phyloP scores from a whole-genome alignment of 768 basidiomycete genomes.

The Kwoniella dejecticola region DNA sequence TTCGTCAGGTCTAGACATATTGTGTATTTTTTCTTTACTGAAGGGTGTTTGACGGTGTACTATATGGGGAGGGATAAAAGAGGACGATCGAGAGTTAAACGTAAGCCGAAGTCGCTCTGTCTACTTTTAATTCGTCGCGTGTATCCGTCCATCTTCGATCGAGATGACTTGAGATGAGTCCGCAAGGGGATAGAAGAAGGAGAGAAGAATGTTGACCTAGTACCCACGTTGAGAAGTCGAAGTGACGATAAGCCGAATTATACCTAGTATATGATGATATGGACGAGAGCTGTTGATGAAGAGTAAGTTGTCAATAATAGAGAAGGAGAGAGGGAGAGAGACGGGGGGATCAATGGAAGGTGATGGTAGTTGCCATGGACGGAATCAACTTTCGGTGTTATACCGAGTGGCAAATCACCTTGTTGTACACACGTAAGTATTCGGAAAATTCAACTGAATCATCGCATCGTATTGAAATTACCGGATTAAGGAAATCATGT shows the following conservation, averaged over 20 bases:
- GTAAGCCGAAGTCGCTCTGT: conserved; percentile 33
- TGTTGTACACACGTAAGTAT: neutral
- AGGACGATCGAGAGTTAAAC: conserved; percentile 7
- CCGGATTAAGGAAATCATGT: neutral
- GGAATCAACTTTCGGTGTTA: neutral
- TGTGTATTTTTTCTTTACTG: conserved; percentile 7
- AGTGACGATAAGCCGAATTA: neutral
- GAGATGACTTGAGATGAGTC: neutral
- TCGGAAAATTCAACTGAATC: neutral
- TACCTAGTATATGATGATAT: neutral
- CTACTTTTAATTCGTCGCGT: conserved; percentile 1
- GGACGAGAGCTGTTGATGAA: no score
- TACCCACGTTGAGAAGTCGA: conserved; percentile 23
- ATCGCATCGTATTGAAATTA: neutral
- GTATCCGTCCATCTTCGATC: neutral
- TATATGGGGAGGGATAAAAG: neutral
- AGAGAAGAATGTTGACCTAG: neutral
- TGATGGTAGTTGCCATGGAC: neutral
- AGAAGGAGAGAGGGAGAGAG: neutral
- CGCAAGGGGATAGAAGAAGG: conserved; percentile 1
- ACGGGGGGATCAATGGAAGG: neutral
- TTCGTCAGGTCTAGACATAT: conserved; percentile 55
- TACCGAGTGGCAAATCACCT: neutral
- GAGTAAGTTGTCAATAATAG: neutral
- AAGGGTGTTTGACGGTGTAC: neutral